phyloP scores from a whole-genome alignment of 2,329 filamentous ascomycete genomes.

The Plectosphaerella cucumerina region DNA sequence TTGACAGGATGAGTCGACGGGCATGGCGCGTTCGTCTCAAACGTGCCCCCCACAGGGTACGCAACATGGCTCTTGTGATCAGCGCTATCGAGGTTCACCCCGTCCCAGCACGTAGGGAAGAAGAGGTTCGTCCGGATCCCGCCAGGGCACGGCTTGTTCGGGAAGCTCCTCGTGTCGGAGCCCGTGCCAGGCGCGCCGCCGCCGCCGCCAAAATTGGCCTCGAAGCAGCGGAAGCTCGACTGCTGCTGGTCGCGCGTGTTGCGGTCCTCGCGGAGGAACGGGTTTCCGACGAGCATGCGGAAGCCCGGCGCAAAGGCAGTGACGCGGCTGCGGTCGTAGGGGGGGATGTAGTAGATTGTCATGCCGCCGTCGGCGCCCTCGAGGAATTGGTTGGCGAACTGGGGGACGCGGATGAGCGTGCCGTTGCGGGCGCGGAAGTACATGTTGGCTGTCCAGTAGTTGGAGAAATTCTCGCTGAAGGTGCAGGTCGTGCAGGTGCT shows the following conservation, averaged over 20 bases:
- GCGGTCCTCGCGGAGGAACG: background rate
- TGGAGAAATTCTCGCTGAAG: slow-evolving; percentile 30
- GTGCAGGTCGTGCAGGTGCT: slow-evolving; percentile 23
- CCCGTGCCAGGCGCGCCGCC: slow-evolving; percentile 15
- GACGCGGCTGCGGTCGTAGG: slow-evolving; percentile 32
- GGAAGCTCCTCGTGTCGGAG: slow-evolving; percentile 10
- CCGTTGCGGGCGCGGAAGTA: slow-evolving; percentile 24
- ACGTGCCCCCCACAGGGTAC: slow-evolving; percentile 34
- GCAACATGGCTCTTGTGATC: slow-evolving; percentile 55
- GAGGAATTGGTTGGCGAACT: slow-evolving; percentile 25
- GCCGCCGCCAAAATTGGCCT: background rate
- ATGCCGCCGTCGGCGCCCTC: slow-evolving; percentile 25
- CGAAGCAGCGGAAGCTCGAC: slow-evolving; percentile 2
- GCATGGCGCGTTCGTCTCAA: slow-evolving; percentile 10
- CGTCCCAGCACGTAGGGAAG: slow-evolving; percentile 58
- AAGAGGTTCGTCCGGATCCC: slow-evolving; percentile 13
- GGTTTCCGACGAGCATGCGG: slow-evolving; percentile 33
- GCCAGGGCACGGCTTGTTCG: slow-evolving; percentile 22
- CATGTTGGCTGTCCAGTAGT: slow-evolving; percentile 30
- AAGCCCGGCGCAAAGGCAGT: slow-evolving; percentile 41
- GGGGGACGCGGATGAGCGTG: slow-evolving; percentile 29
- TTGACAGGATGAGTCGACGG: slow-evolving; percentile 9
- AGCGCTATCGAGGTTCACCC: slow-evolving; percentile 46
- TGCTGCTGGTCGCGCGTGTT: background rate
- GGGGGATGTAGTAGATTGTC: slow-evolving; percentile 36